Evolutionary conservation across 306 rosid genomes (phyloP).

Genomic region (Inga laurina): DNA sequence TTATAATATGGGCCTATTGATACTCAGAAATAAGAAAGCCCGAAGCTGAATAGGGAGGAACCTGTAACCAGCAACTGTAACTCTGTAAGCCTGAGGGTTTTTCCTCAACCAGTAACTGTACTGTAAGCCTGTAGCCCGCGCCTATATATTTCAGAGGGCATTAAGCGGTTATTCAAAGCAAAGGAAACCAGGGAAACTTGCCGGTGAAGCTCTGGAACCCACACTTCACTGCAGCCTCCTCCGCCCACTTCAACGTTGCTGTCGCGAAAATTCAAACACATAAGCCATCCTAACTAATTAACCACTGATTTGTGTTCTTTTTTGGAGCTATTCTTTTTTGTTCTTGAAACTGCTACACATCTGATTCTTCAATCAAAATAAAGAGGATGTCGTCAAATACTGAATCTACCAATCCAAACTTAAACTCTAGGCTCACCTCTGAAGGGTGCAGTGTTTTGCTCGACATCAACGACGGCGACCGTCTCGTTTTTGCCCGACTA

Average conservation of each 20-base stretch:
- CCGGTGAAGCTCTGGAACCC: neutral
- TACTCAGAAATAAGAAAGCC: too few relatives aligned
- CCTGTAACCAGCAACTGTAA: too few relatives aligned
- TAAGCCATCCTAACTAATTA: neutral
- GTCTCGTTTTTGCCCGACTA: slow-evolving; percentile 89
- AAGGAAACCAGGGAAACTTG: neutral
- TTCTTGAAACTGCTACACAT: neutral
- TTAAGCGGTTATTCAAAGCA: neutral
- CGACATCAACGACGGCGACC: slow-evolving; percentile 90
- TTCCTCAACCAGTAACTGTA: neutral
- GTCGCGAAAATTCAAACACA: neutral
- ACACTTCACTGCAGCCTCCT: neutral
- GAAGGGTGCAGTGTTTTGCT: slow-evolving; percentile 96
- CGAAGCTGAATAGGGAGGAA: too few relatives aligned
- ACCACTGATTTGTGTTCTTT: neutral
- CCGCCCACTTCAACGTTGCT: neutral
- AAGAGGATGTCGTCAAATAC: slow-evolving; percentile 14
- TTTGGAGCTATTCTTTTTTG: neutral
- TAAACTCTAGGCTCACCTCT: slow-evolving; percentile 61
- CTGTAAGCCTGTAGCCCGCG: neutral
- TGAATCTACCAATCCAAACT: slow-evolving; percentile 2
- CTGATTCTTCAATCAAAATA: neutral
- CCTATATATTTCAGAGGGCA: neutral
- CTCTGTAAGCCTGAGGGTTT: neutral
- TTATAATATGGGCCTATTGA: too few relatives aligned